Evolutionary conservation across 495 filamentous ascomycete genomes (phyloP).

Genomic region (Annulohypoxylon maeteangense): DNA sequence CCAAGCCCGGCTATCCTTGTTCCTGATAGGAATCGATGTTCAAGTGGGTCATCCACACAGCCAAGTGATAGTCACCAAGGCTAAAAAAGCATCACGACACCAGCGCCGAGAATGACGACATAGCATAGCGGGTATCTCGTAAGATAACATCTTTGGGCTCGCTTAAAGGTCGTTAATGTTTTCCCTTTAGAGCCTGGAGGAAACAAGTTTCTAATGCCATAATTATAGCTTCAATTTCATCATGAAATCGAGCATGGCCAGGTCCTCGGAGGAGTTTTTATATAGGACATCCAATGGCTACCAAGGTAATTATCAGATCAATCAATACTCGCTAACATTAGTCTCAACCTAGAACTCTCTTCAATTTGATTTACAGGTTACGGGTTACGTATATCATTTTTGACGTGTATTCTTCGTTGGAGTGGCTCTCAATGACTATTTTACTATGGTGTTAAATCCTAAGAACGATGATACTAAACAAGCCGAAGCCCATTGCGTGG

Average conservation of each 20-base stretch:
- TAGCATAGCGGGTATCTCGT: not conserved
- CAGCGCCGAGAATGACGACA: slow-evolving; percentile 10
- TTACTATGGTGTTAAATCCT: not conserved
- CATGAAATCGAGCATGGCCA: not conserved
- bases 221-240: slow-evolving; percentile 1
- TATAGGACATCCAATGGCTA: no score
- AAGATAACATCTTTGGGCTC: not conserved
- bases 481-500: not conserved
- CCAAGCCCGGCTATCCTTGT: not conserved
- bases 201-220: not conserved
- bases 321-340: no score
- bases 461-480: not conserved
- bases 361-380: no score
- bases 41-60: not conserved
- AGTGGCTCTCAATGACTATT: not conserved
- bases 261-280: no score
- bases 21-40: not conserved
- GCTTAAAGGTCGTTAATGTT: not conserved
- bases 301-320: no score
- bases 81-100: slow-evolving; percentile 7
- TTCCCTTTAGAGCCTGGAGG: not conserved
- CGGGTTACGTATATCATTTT: not conserved
- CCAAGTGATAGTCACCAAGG: not conserved
- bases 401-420: not conserved
- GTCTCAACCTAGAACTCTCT: no score